Evolutionary conservation across 257 asterid genomes (phyloP).

Genomic region (Scutellaria barbata): DNA sequence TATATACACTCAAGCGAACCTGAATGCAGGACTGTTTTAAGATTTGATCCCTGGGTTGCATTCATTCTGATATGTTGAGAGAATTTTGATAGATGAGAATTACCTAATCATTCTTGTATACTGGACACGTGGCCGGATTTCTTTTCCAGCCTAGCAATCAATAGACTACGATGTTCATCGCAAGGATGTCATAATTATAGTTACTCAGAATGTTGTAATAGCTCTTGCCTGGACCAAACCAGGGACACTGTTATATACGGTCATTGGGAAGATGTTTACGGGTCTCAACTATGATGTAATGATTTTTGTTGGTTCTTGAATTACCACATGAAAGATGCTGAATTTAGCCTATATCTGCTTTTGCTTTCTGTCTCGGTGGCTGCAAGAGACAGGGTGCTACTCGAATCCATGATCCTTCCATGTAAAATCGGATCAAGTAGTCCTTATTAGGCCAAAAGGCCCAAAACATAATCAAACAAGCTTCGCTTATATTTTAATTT

Average conservation of each 20-base stretch:
- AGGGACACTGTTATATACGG: not conserved
- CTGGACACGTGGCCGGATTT: slow-evolving; percentile 20
- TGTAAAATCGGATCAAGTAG: too few relatives aligned
- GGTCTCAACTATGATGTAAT: not conserved
- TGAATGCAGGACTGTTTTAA: slow-evolving; percentile 13
- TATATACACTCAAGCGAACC: not conserved
- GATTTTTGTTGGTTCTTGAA: not conserved
- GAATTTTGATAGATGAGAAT: slow-evolving; percentile 30
- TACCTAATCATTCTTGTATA: slow-evolving; percentile 25
- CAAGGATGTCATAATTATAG: slow-evolving; percentile 18
- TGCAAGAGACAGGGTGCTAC: too few relatives aligned
- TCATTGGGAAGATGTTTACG: not conserved
- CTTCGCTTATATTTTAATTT: too few relatives aligned
- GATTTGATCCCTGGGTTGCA: not conserved
- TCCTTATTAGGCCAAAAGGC: too few relatives aligned
- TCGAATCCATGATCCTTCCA: too few relatives aligned
- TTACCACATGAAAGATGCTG: not conserved
- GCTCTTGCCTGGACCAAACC: slow-evolving; percentile 16
- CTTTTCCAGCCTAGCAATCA: slow-evolving; percentile 27
- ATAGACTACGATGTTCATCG: slow-evolving; percentile 13
- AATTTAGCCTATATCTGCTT: not conserved
- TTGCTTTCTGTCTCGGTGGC: not conserved
- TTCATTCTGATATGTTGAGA: slow-evolving; percentile 27
- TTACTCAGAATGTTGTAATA: slow-evolving; percentile 18
- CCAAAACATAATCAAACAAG: too few relatives aligned